Evolutionary conservation across 306 rosid species (phyloP), one percentile per base, ranked within the genome.

Genomic region (Ziziphus jujuba): DNA sequence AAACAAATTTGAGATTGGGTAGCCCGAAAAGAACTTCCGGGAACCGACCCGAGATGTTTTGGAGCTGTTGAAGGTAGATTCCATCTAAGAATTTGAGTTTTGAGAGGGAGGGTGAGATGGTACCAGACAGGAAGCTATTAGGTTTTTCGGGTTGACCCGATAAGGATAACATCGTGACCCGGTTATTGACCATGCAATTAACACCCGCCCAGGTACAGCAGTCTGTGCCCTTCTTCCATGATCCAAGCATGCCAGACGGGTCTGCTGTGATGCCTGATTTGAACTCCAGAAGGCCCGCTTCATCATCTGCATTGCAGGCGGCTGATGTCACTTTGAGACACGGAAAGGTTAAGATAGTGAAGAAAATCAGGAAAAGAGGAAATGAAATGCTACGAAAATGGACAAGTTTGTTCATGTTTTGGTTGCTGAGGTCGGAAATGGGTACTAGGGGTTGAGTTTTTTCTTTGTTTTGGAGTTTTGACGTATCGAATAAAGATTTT

Each of bases 191-290:
- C 64, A 20, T 16, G 70, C 98, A 92, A 3, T 0, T 17, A 0
- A 84, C 51, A 0, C 95, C 97, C 0, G n/a, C 16, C 98, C 98
- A 92, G 1, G 70, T 44, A 71, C 98, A 89, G 68, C 98, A 92
- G 65, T 87, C 81, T 0, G 86, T 80, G 31, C 84, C 83, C 6
- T 66, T 9, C 44, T 77, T 84, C 97, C 98, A 92, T 3, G 92
- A 60, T 40, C 56, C 43, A 5, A 89, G 74, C 34, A 81, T 65
- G 66, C 84, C 81, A 4, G 91, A 84, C 2, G 98, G 98, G 72
- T 92, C 98, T 19, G 91, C 79, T n/a, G 59, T 70, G 71, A 92
- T 89, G 36, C 74, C 75, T 9, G 91, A 84, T 50, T 89, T 92
- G 81, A 92, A 92, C 7, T 76, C 89, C 35, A 89, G 69, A 3